These are phyloP conservation scores for Mangifera indica DNA, from an alignment of 345 rosid species.

Conservation along the genomic window DNA sequence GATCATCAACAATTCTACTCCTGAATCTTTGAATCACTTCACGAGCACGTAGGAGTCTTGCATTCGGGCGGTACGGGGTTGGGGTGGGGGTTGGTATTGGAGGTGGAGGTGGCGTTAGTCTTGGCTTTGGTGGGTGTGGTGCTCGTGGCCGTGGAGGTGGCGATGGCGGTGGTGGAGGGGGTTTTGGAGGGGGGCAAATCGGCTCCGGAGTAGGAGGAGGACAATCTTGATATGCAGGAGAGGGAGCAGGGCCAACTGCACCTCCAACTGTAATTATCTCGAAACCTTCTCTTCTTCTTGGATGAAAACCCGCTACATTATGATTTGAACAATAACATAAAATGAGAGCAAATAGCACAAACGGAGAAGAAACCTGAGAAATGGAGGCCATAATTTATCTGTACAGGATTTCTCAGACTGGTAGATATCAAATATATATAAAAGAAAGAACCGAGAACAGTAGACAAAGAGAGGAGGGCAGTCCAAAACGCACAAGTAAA, in stretches of 20 bases:
- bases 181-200: no score
- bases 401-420: no score
- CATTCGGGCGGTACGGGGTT: neutral
- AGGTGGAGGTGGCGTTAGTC: rapidly evolving
- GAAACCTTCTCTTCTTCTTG: constrained; percentile 19
- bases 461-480: neutral
- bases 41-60: constrained; percentile 10
- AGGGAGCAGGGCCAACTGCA: constrained; percentile 15
- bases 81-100: rapidly evolving
- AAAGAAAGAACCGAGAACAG: neutral
- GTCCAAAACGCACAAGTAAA: constrained; percentile 2
- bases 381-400: constrained; percentile 15
- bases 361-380: neutral
- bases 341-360: constrained; percentile 12
- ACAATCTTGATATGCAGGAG: neutral
- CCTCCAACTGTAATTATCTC: constrained; percentile 28
- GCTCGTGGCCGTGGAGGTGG: neutral
- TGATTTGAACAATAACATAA: constrained; percentile 2
- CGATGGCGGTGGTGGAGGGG: no score
- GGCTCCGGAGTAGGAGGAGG: neutral
- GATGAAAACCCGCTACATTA: neutral
- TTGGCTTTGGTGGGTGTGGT: neutral
- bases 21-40: constrained; percentile 29
- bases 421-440: neutral
- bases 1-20: constrained; percentile 7